A percentile compares a stretch with the other conserved stretches of the same genome.
phyloP scores from a whole-genome alignment of 1,284 basidiomycete genomes.

The Golubevia sp. region DNA sequence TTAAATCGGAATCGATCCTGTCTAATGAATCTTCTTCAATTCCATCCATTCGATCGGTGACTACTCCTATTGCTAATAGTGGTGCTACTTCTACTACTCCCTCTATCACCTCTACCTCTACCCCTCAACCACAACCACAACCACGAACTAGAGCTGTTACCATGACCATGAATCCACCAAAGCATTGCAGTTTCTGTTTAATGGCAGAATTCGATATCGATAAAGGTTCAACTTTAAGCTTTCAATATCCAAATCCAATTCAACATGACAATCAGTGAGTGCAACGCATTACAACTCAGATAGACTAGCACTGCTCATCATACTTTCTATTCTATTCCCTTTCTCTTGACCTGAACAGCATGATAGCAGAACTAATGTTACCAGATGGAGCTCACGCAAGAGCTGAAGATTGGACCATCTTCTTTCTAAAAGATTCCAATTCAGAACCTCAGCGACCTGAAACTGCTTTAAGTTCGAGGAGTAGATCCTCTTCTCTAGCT shows the following conservation, averaged over 20 bases:
- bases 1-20: too few relatives aligned
- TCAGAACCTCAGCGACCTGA: constrained; percentile 81
- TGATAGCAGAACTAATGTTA: constrained; percentile 95
- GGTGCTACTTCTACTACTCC: too few relatives aligned
- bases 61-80: too few relatives aligned
- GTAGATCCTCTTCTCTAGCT: background rate
- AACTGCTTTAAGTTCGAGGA: constrained; percentile 45
- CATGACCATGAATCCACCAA: too few relatives aligned
- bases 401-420: constrained; percentile 95
- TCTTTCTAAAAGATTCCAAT: constrained; percentile 92
- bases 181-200: constrained; percentile 44
- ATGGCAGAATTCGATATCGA: constrained; percentile 56
- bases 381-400: constrained; percentile 95
- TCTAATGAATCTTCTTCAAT: too few relatives aligned
- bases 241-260: constrained; percentile 38
- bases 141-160: too few relatives aligned
- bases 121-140: too few relatives aligned
- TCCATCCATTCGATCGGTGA: too few relatives aligned
- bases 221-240: constrained; percentile 40
- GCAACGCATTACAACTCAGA: too few relatives aligned
- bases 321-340: background rate
- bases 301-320: constrained; percentile 4
- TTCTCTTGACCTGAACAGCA: constrained; percentile 65
- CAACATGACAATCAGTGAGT: constrained; percentile 44
- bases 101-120: too few relatives aligned